A percentile compares a stretch with the other conserved stretches of the same genome.
phyloP scores from a whole-genome alignment of 441 rosid species.

The Arabidopsis lyrata region DNA sequence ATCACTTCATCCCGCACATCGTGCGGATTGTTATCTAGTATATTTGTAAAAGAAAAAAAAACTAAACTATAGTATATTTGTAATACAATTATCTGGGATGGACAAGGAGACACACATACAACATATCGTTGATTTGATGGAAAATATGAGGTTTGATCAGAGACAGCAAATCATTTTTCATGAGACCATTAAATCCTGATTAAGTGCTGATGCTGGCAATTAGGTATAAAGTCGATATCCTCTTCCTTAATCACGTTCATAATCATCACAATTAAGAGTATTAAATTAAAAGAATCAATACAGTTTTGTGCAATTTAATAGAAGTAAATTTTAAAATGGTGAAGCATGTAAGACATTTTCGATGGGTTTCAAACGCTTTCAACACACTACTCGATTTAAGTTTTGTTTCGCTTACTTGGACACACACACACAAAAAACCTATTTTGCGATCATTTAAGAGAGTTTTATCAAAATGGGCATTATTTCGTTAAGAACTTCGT shows the following conservation, averaged over 20 bases:
- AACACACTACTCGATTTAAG: neutral
- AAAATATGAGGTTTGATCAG: slow-evolving; percentile 14
- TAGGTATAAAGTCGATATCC: slow-evolving; percentile 45
- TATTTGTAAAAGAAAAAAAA: too few relatives aligned
- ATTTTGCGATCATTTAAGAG: neutral
- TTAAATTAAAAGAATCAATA: neutral
- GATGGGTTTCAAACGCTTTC: slow-evolving; percentile 1
- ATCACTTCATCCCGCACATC: too few relatives aligned
- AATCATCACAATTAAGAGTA: slow-evolving; percentile 32
- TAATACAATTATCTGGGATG: slow-evolving; percentile 22
- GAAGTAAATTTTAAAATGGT: neutral
- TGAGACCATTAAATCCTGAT: slow-evolving; percentile 27
- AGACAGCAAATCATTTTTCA: slow-evolving; percentile 36
- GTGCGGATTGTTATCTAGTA: too few relatives aligned
- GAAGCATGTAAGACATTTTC: slow-evolving; percentile 6
- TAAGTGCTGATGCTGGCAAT: slow-evolving; percentile 43
- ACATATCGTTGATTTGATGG: neutral
- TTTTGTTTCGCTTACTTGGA: neutral
- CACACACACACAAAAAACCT: neutral
- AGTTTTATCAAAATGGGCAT: too few relatives aligned
- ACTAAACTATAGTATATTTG: too few relatives aligned
- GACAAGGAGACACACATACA: slow-evolving; percentile 15
- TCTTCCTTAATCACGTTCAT: slow-evolving; percentile 32
- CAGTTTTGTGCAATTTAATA: neutral
- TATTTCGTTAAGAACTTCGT: too few relatives aligned